Percentiles rank a stretch among this genome's conserved stretches.
Evolutionary conservation across 768 basidiomycete genomes (phyloP).

Genomic region (Macrocybe gigantea): DNA sequence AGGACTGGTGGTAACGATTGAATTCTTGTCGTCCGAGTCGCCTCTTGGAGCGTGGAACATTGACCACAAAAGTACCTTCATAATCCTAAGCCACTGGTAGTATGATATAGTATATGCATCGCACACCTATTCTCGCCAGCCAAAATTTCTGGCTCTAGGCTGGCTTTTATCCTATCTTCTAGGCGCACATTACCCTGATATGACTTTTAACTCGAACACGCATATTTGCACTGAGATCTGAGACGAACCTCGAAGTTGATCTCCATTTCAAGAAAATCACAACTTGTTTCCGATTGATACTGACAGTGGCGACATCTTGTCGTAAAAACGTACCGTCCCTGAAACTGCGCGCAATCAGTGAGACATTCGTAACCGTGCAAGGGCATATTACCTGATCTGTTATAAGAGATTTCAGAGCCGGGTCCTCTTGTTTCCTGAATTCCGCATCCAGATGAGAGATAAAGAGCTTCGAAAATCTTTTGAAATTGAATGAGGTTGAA

Average conservation of each 20-base stretch:
- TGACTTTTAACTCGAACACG: background rate
- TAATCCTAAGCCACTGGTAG: background rate
- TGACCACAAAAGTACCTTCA: conserved; percentile 75
- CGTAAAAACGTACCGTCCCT: conserved; percentile 78
- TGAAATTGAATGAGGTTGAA: background rate
- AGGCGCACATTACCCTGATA: conserved; percentile 64
- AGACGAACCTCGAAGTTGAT: conserved; percentile 66
- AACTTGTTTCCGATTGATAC: conserved; percentile 57
- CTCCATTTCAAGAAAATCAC: conserved; percentile 86
- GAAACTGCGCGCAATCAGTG: conserved; percentile 52
- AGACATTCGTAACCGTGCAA: background rate
- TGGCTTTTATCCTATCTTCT: conserved; percentile 62
- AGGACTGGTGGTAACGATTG: conserved; percentile 77
- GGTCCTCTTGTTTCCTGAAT: conserved; percentile 74
- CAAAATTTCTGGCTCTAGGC: conserved; percentile 66
- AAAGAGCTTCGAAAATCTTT: conserved; percentile 91
- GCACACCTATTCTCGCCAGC: conserved; percentile 80
- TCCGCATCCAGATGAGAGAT: conserved; percentile 84
- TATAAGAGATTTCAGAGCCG: conserved; percentile 61
- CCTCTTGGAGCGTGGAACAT: conserved; percentile 72
- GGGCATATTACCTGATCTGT: conserved; percentile 52
- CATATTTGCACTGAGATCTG: background rate
- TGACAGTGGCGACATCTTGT: conserved; percentile 73
- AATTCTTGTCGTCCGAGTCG: conserved; percentile 71
- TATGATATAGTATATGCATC: background rate